Conservation (phyloP, 1,284 basidiomycete genomes). For the Leccinum subrobustum region DNA sequence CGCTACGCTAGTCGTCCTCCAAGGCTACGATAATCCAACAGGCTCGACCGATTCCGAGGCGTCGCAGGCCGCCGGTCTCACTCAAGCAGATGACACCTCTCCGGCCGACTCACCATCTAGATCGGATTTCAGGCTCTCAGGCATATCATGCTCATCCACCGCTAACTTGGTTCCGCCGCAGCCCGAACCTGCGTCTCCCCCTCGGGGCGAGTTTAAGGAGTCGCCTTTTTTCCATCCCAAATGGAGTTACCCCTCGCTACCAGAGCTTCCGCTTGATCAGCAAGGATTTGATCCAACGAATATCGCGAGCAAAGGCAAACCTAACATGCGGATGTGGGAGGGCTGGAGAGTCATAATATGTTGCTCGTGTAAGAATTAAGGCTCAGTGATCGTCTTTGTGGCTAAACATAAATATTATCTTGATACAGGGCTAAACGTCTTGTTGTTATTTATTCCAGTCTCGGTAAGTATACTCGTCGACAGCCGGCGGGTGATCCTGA, state of each 20-base stretch:
- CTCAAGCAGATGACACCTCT: conserved; percentile 3
- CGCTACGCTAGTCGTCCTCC: conserved; percentile 31
- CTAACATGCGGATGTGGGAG: conserved; percentile 27
- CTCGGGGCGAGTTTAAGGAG: conserved; percentile 26
- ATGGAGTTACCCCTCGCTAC: conserved; percentile 30
- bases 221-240: conserved; percentile 26
- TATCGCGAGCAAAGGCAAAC: conserved; percentile 1
- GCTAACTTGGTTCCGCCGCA: conserved; percentile 24
- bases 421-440: conserved; percentile 60
- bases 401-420: background rate
- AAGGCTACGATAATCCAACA: conserved; percentile 23
- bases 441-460: conserved; percentile 57
- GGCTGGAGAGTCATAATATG: conserved; percentile 58
- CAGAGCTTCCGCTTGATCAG: conserved; percentile 19
- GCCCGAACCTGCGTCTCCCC: conserved; percentile 7
- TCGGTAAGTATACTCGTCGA: conserved; percentile 44
- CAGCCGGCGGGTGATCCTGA: background rate
- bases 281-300: conserved; percentile 1
- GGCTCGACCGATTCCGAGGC: background rate
- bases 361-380: conserved; percentile 51
- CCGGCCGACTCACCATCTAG: conserved; percentile 18
- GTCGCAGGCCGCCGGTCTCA: background rate
- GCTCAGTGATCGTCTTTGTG: background rate
- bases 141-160: conserved; percentile 26
- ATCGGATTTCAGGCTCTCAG: conserved; percentile 27